A percentile compares a stretch with the other conserved stretches of the same genome.
These are phyloP conservation scores for Phytophthora litchii DNA, from an alignment of 352 stramenopile genomes.

Conservation along the genomic window DNA sequence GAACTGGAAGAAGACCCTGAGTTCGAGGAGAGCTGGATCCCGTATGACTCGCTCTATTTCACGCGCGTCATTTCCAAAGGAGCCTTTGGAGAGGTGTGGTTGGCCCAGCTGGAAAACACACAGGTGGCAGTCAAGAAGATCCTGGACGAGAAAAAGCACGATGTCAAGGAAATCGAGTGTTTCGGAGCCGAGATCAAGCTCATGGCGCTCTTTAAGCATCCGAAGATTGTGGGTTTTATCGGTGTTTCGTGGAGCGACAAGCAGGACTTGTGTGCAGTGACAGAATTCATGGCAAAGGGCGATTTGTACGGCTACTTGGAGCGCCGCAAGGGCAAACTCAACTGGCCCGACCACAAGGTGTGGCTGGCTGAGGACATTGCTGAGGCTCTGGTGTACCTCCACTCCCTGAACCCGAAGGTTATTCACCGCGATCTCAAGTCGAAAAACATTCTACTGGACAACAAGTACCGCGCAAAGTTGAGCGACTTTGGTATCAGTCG, in stretches of 20 bases:
- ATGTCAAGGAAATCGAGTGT: slow-evolving; percentile 84
- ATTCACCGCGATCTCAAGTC: slow-evolving; percentile 89
- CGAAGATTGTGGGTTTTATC: slow-evolving; percentile 57
- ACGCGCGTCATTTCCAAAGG: slow-evolving; percentile 78
- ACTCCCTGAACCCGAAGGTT: slow-evolving; percentile 81
- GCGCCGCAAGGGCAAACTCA: slow-evolving; percentile 28
- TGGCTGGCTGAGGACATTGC: slow-evolving; percentile 64
- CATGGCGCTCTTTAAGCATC: slow-evolving; percentile 54
- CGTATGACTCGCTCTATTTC: slow-evolving; percentile 78
- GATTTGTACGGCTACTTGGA: slow-evolving; percentile 50
- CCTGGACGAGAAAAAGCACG: slow-evolving; percentile 77
- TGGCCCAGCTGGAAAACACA: slow-evolving; percentile 77
- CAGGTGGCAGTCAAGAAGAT: slow-evolving; percentile 87
- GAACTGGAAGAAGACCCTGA: slow-evolving; percentile 64
- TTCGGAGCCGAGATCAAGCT: slow-evolving; percentile 59
- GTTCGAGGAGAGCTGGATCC: slow-evolving; percentile 58
- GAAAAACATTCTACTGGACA: slow-evolving; percentile 64
- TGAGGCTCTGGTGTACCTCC: slow-evolving; percentile 80
- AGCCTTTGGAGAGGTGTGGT: slow-evolving; percentile 84
- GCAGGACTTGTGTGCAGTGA: slow-evolving; percentile 54
- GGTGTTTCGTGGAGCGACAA: slow-evolving; percentile 57
- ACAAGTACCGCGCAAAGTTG: slow-evolving; percentile 58
- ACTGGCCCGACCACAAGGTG: slow-evolving; percentile 41
- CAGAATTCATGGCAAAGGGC: slow-evolving; percentile 59
- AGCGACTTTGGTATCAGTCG: slow-evolving; percentile 80